These are phyloP conservation scores for Cinnamomum micranthum DNA, from an alignment of 164 flowering plant genomes.

Conservation along the genomic window DNA sequence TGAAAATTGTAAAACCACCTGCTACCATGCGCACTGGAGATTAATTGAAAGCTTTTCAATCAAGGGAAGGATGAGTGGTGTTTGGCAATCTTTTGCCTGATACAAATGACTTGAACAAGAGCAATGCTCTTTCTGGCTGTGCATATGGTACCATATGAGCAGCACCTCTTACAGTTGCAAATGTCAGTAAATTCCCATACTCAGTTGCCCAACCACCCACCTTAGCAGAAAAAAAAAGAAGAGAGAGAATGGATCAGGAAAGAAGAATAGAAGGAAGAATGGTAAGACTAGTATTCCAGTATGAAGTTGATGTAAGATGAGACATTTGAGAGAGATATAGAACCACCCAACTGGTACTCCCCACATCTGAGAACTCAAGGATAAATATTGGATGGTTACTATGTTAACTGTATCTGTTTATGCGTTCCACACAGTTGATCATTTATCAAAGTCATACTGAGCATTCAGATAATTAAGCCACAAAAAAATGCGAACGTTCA, in stretches of 20 bases:
- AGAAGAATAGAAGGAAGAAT: background rate
- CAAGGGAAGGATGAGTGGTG: slow-evolving; percentile 41
- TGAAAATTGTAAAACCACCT: too few species aligned
- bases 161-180: slow-evolving; percentile 95
- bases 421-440: too few species aligned
- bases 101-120: slow-evolving; percentile 68
- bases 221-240: slow-evolving; percentile 20
- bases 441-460: background rate
- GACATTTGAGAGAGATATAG: too few species aligned
- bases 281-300: background rate
- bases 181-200: slow-evolving; percentile 79
- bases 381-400: background rate
- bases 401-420: too few species aligned
- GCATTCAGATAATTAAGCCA: background rate
- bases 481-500: background rate
- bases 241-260: background rate
- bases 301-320: background rate
- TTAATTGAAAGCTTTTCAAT: background rate
- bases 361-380: background rate
- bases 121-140: slow-evolving; percentile 87
- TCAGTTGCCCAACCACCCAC: slow-evolving; percentile 96
- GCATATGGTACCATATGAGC: slow-evolving; percentile 97
- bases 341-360: too few species aligned
- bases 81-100: slow-evolving; percentile 69
- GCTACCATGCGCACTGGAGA: background rate